phyloP scores from a whole-genome alignment of 768 basidiomycete genomes.

The Coprinopsis marcescibilis region DNA sequence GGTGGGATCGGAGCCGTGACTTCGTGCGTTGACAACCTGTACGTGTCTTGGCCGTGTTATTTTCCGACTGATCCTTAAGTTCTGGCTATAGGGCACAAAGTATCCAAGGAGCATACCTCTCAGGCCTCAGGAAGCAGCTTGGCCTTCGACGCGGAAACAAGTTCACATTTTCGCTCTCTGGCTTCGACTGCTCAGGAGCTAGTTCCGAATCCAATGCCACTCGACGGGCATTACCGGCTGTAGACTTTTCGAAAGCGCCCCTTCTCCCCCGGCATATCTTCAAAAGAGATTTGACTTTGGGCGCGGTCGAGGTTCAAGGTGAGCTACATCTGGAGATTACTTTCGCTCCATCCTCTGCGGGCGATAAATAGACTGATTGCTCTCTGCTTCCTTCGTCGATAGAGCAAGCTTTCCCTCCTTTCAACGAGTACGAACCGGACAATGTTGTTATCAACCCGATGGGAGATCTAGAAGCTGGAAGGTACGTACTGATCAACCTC shows the following conservation, averaged over 20 bases:
- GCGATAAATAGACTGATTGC: too few species aligned
- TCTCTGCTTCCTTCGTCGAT: too few species aligned
- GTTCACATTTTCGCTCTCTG: constrained; percentile 1
- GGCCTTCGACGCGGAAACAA: not conserved
- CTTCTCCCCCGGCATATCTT: not conserved
- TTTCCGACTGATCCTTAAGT: not conserved
- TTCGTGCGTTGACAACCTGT: constrained; percentile 1
- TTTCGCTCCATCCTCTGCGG: too few species aligned
- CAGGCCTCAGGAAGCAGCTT: not conserved
- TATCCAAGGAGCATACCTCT: not conserved
- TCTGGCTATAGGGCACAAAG: constrained; percentile 1
- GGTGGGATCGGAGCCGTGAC: not conserved
- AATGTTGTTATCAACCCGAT: constrained; percentile 2
- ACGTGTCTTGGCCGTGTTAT: too few species aligned
- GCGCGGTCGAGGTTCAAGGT: not conserved
- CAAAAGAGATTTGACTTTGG: not conserved
- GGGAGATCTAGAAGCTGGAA: not conserved
- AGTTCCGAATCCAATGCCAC: not conserved
- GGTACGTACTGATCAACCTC: too few species aligned
- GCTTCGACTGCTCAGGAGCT: constrained; percentile 1
- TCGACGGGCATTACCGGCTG: not conserved
- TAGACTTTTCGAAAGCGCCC: not conserved
- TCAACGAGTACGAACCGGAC: not conserved
- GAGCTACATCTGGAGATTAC: not conserved
- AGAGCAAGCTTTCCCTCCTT: not conserved